Conservation (phyloP, 2,329 filamentous ascomycete genomes). For the Talaromyces verruculosus region DNA sequence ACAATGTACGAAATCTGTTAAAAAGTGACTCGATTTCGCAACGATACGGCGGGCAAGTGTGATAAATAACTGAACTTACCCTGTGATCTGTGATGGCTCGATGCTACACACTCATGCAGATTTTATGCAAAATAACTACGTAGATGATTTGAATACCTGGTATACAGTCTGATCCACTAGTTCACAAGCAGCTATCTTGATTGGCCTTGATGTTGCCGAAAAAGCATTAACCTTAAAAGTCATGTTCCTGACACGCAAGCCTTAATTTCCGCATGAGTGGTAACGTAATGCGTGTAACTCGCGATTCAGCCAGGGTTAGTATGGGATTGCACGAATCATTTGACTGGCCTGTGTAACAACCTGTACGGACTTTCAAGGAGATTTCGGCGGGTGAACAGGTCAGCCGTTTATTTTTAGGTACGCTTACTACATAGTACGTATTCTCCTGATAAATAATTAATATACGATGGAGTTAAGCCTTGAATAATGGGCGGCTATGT, state of each 20-base stretch:
- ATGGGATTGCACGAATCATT: background rate
- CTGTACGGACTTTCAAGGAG: background rate
- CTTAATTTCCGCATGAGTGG: slow-evolving; percentile 3
- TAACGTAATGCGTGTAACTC: background rate
- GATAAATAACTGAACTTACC: background rate
- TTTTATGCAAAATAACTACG: background rate
- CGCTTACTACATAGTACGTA: no score
- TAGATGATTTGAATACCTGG: background rate
- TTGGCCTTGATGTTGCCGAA: background rate
- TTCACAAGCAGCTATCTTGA: background rate
- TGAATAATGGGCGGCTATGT: background rate
- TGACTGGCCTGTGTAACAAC: background rate
- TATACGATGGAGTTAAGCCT: background rate
- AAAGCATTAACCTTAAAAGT: background rate
- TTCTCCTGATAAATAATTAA: background rate
- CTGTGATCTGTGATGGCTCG: background rate
- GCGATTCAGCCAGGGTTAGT: background rate
- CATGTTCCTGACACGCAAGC: background rate
- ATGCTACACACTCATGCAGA: background rate
- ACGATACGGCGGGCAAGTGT: background rate
- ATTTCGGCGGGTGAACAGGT: background rate
- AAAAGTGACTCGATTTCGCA: background rate
- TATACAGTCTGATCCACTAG: background rate
- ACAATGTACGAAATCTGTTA: background rate
- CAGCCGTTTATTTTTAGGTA: no score